Conservation (phyloP, 441 rosid genomes). For the Melastoma candidum region DNA sequence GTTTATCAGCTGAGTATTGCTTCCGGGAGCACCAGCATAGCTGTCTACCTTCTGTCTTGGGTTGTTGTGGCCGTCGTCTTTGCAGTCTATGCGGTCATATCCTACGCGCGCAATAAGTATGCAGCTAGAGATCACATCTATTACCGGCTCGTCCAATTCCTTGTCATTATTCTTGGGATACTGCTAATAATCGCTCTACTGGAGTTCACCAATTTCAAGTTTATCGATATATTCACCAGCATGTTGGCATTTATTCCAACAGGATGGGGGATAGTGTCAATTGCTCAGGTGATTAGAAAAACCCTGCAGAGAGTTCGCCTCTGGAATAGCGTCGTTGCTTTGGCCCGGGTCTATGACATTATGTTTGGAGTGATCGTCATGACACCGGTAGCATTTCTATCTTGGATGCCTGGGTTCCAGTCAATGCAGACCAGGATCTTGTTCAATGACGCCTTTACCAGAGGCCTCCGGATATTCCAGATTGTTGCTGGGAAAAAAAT, state of each 20-base stretch:
- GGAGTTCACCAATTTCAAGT: constrained; percentile 9
- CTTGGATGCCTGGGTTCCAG: constrained; percentile 20
- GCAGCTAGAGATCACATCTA: constrained; percentile 13
- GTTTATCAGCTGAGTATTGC: constrained; percentile 17
- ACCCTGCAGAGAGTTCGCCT: constrained; percentile 11
- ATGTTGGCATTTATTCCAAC: constrained; percentile 17
- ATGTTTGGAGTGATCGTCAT: constrained; percentile 17
- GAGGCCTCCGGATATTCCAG: constrained; percentile 18
- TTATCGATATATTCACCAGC: constrained; percentile 14
- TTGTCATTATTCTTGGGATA: constrained; percentile 11
- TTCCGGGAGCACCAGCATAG: constrained; percentile 12
- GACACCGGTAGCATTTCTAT: constrained; percentile 14
- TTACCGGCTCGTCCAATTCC: constrained; percentile 18
- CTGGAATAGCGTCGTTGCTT: constrained; percentile 12
- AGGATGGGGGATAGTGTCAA: constrained; percentile 14
- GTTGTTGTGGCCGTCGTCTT: constrained; percentile 10
- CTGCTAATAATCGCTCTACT: constrained; percentile 10
- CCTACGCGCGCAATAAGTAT: constrained; percentile 12
- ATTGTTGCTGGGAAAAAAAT: constrained; percentile 15
- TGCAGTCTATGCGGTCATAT: constrained; percentile 8
- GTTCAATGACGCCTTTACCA: constrained; percentile 16
- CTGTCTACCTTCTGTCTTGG: constrained; percentile 15
- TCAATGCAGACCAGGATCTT: constrained; percentile 14
- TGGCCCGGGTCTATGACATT: constrained; percentile 18
- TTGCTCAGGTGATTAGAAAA: constrained; percentile 10